These are phyloP conservation scores for Penicillium lividum DNA, from an alignment of 495 filamentous ascomycete species.

Conservation along the genomic window DNA sequence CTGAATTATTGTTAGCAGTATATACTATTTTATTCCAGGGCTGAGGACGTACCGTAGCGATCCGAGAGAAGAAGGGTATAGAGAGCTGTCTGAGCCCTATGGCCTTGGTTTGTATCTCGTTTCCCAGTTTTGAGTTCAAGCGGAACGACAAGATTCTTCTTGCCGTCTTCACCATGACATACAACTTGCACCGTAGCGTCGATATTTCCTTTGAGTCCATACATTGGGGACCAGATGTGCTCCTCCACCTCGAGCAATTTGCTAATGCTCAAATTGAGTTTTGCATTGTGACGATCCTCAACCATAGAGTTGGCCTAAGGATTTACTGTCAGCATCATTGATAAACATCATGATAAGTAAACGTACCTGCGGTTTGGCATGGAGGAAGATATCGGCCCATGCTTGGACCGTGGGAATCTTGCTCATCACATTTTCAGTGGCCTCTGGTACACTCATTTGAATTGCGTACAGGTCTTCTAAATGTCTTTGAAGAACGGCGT, in stretches of 20 bases:
- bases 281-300: slow-evolving; percentile 69
- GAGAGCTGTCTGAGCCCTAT: slow-evolving; percentile 90
- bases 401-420: slow-evolving; percentile 74
- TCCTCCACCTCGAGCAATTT: slow-evolving; percentile 96
- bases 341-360: not conserved
- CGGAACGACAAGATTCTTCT: slow-evolving; percentile 78
- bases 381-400: slow-evolving; percentile 84
- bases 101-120: slow-evolving; percentile 67
- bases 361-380: slow-evolving; percentile 67
- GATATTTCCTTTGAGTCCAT: slow-evolving; percentile 94
- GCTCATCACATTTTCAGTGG: slow-evolving; percentile 71
- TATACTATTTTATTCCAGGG: not conserved
- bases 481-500: slow-evolving; percentile 64
- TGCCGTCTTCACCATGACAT: slow-evolving; percentile 62
- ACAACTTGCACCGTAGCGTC: slow-evolving; percentile 96
- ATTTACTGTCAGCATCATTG: not conserved
- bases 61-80: slow-evolving; percentile 93
- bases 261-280: slow-evolving; percentile 79
- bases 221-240: slow-evolving; percentile 96
- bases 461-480: slow-evolving; percentile 86
- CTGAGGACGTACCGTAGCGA: slow-evolving; percentile 66
- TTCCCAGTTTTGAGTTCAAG: slow-evolving; percentile 95
- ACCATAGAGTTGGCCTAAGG: slow-evolving; percentile 68
- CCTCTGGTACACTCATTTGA: slow-evolving; percentile 68
- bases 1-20: slow-evolving; percentile 34